phyloP scores from a whole-genome alignment of 768 basidiomycete species.

The Rhizopogon sp. region DNA sequence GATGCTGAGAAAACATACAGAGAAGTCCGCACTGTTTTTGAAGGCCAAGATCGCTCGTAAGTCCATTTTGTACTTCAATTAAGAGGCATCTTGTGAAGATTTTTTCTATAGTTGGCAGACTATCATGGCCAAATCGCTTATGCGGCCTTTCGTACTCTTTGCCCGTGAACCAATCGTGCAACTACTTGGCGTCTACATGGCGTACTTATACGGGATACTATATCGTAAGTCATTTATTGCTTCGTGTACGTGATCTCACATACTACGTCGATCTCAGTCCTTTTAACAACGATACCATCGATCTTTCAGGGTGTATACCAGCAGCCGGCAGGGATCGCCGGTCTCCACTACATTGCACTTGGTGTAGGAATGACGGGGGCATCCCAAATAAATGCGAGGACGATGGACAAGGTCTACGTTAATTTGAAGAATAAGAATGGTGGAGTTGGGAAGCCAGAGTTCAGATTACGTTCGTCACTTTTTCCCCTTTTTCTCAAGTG shows the following conservation, averaged over 20 bases:
- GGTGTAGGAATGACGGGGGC: slow-evolving; percentile 54
- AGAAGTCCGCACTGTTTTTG: slow-evolving; percentile 44
- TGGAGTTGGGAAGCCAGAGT: slow-evolving; percentile 51
- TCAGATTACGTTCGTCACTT: slow-evolving; percentile 36
- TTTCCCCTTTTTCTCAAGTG: too few relatives aligned
- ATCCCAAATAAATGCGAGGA: slow-evolving; percentile 49
- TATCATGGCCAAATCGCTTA: slow-evolving; percentile 48
- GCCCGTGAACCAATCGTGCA: slow-evolving; percentile 58
- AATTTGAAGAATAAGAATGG: slow-evolving; percentile 47
- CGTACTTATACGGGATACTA: slow-evolving; percentile 59
- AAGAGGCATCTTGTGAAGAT: not conserved
- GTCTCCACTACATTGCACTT: slow-evolving; percentile 51
- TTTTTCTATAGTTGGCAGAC: slow-evolving; percentile 38
- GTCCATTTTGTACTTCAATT: slow-evolving; percentile 13
- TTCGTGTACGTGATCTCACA: not conserved
- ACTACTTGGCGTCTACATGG: slow-evolving; percentile 62
- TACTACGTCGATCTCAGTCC: slow-evolving; percentile 36
- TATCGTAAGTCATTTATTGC: slow-evolving; percentile 37
- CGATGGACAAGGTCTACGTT: slow-evolving; percentile 52
- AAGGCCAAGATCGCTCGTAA: slow-evolving; percentile 39
- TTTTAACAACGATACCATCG: slow-evolving; percentile 56
- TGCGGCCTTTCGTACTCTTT: slow-evolving; percentile 68
- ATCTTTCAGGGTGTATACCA: slow-evolving; percentile 55
- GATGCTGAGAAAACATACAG: slow-evolving; percentile 41
- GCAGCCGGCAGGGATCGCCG: slow-evolving; percentile 25